Evolutionary conservation across 495 filamentous ascomycete species (phyloP).

Genomic region (Penicillium alfredii): DNA sequence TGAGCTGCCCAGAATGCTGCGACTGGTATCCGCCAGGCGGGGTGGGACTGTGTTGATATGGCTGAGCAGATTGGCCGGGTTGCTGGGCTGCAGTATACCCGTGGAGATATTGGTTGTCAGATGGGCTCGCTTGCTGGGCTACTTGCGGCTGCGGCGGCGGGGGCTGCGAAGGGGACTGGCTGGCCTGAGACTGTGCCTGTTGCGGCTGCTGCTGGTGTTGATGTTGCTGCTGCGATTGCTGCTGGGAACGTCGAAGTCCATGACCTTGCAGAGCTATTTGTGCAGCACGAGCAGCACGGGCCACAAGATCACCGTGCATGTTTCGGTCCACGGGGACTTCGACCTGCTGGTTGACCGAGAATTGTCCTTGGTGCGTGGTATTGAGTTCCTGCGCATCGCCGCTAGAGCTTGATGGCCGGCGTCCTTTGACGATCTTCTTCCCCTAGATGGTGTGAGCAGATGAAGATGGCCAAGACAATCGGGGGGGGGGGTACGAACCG

Average conservation of each 20-base stretch:
- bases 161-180: conserved; percentile 22
- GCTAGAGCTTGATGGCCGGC: conserved; percentile 37
- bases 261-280: conserved; percentile 50
- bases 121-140: conserved; percentile 21
- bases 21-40: conserved; percentile 32
- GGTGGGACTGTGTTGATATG: conserved; percentile 37
- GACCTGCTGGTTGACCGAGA: conserved; percentile 37
- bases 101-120: conserved; percentile 28
- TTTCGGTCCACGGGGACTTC: conserved; percentile 40
- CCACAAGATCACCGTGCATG: conserved; percentile 48
- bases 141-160: conserved; percentile 26
- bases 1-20: conserved; percentile 29
- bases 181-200: conserved; percentile 20
- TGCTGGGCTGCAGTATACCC: conserved; percentile 27
- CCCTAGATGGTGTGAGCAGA: conserved; percentile 27
- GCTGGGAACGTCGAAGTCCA: conserved; percentile 39
- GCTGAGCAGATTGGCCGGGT: conserved; percentile 23
- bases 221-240: conserved; percentile 34
- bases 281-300: conserved; percentile 48
- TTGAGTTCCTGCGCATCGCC: conserved; percentile 36
- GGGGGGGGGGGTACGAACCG: conserved; percentile 29
- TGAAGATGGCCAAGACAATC: not conserved
- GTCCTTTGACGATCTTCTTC: conserved; percentile 40
- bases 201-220: conserved; percentile 24
- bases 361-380: conserved; percentile 42